Evolutionary conservation across 1,139 yeast species (phyloP), one percentile per base, ranked within the genome.

Genomic region (Suhomyces kunorum): DNA sequence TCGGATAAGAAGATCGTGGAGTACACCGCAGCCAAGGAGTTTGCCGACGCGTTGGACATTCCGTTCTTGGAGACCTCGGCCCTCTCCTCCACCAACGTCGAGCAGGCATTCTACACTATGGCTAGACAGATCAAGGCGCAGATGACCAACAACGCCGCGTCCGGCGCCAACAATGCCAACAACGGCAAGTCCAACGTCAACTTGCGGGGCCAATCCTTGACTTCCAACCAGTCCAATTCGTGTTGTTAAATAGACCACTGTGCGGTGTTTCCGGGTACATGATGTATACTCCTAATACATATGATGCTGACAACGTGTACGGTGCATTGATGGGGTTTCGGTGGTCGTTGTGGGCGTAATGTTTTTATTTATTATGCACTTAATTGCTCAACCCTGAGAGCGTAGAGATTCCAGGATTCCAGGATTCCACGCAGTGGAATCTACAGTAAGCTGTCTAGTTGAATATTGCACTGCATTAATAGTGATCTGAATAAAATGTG

Each of bases 21-120:
- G 61, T 89, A 87, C 67, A 87, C 95, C 44, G 92, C 88, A 40
- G 98, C 98, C 32, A 89, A 90, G 74, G 98, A 92, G 69, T 92
- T 89, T 74, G 96, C 98, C 36, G 98, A 92, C 65, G 87, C 95
- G 25, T 81, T 92, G 64, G 95, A 90, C 53, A 87, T 92, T 58
- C 96, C 97, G 44, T 89, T 92, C 67, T 79, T 92, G 67, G 99
- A 92, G 70, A 94, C 99, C 9, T 86, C 96, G 24, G 99, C 99
- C 24, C 81, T 90, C 64, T 86, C 87, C 55, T 86, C 97, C 27
- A 88, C 97, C 45, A 92, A 92, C 61, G 98, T 92, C 54, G 98
- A 94, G 66, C 97, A 92, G 67, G 98, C 98, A 12, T 92, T 92
- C 71, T 82, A 88, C 74, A 88, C 97, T 51, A 92, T 92, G 99